Conservation (phyloP, 805 yeast genomes). For the Myxozyma melibiosi region DNA sequence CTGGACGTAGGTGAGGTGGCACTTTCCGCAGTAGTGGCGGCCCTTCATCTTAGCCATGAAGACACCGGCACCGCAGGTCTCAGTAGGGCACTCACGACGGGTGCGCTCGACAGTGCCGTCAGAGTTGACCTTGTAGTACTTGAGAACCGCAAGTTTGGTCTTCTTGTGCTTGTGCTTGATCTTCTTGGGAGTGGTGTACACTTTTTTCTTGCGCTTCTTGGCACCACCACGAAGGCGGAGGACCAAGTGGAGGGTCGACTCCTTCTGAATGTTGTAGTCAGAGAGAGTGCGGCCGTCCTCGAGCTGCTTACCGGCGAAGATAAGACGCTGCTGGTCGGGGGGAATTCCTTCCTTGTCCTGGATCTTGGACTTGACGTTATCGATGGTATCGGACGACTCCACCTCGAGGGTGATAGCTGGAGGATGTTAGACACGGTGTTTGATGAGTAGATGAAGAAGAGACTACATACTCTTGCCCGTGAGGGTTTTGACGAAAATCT, state of each 20-base stretch:
- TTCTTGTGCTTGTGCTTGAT: constrained; percentile 99
- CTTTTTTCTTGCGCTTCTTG: constrained; percentile 99
- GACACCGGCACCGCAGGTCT: constrained; percentile 97
- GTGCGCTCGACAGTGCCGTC: constrained; percentile 98
- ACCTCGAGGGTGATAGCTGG: constrained; percentile 94
- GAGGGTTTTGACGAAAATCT: constrained; percentile 97
- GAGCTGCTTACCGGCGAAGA: constrained; percentile 96
- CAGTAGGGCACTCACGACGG: constrained; percentile 95
- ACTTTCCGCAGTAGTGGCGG: constrained; percentile 99
- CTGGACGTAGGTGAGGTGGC: constrained; percentile 81
- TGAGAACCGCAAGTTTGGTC: constrained; percentile 98
- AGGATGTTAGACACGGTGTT: background rate
- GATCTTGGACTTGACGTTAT: constrained; percentile 93
- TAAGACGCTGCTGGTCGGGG: constrained; percentile 95
- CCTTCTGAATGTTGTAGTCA: constrained; percentile 98
- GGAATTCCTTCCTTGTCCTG: constrained; percentile 98
- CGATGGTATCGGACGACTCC: constrained; percentile 96
- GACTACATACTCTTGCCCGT: constrained; percentile 72
- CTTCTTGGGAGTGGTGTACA: constrained; percentile 99
- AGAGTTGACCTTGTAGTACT: constrained; percentile 98
- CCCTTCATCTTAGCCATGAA: constrained; percentile 99
- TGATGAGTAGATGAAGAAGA: too few species aligned
- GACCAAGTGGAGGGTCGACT: constrained; percentile 93
- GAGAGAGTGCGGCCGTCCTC: constrained; percentile 87
- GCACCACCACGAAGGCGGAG: constrained; percentile 99